Base-by-base conservation (phyloP, 148 eudicot species). In the Chenopodium album region DNA sequence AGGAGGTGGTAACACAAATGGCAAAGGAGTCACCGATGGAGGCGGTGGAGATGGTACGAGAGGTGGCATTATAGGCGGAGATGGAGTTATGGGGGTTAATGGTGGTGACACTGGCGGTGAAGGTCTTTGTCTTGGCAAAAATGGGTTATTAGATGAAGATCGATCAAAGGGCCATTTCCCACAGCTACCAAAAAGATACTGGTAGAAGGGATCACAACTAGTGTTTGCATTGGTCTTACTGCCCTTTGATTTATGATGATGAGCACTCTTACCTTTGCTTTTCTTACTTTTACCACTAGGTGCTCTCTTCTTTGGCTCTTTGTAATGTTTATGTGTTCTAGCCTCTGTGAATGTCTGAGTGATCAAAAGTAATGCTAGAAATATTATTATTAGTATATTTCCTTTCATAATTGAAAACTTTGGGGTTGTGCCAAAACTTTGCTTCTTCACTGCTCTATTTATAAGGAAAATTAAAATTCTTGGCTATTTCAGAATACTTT, bases 141-240 rank as follows among this genome's bases (percentile, higher is more conserved):
- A 85, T 0, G 87, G 87, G 59, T 85, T 78, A 59, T 73, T 59
- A 9, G 84, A 79, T 22, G 82, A 81, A 29, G 82, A 77, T 20
- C 23, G 78, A 28, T 59, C 12, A 78, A 81, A 85, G 0, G 87
- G 84, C 84, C 87, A 85, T 68, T 67, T 11, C 8, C 87, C 87
- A 73, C 87, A 85, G 1, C 50, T 81, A n/a, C 41, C 78, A 78
- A 81, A 85, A 2, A 85, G 80, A 78, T 73, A 85, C 22, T 81
- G 82, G 62, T 85, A 85, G 2, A 85, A 50, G 7, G 87, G 87
- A 85, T 85, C 87, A 78, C 84, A 81, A 14, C 73, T 29, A 11
- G 81, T 77, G 16, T 75, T 59, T 23, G 31, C 70, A n/a, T 77
- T 29, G 41, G 81, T 22, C 14, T 75, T 44, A 4, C 76, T 66